phyloP scores from a whole-genome alignment of 805 yeast genomes.

The Trichomonascus vanleenenianus region DNA sequence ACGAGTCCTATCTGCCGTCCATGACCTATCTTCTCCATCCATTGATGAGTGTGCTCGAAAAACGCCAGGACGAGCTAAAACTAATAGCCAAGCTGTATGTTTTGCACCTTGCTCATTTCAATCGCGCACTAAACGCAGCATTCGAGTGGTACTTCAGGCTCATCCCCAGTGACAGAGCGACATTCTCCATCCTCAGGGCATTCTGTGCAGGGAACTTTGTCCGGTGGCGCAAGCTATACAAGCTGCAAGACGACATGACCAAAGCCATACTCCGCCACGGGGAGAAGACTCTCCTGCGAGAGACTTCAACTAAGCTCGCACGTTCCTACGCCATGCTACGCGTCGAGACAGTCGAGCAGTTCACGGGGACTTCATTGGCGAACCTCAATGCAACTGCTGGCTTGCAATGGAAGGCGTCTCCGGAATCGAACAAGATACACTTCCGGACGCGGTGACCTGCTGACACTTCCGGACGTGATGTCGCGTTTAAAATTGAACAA shows the following conservation, averaged over 20 bases:
- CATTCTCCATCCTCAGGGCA: constrained; percentile 7
- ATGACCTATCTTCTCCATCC: constrained; percentile 35
- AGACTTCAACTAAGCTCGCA: constrained; percentile 6
- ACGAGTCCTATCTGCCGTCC: constrained; percentile 45
- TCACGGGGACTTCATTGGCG: no score
- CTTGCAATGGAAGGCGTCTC: no score
- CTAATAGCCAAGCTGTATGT: constrained; percentile 38
- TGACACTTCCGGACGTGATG: no score
- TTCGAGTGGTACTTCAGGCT: constrained; percentile 11
- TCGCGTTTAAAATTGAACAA: no score
- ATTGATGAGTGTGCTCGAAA: constrained; percentile 9
- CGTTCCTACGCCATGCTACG: background rate
- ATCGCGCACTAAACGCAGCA: constrained; percentile 15
- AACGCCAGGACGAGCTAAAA: constrained; percentile 25
- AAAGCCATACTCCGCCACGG: background rate
- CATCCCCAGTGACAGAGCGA: constrained; percentile 4
- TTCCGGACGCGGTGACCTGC: no score
- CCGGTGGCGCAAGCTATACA: constrained; percentile 7
- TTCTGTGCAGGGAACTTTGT: constrained; percentile 9
- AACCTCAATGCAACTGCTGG: no score
- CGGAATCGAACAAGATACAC: no score
- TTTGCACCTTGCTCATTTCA: constrained; percentile 33
- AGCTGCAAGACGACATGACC: no score
- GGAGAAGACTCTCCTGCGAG: constrained; percentile 7
- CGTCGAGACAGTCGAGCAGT: no score